Evolutionary conservation across 1,139 yeast species (phyloP).

Genomic region (Candida sanyaensis): DNA sequence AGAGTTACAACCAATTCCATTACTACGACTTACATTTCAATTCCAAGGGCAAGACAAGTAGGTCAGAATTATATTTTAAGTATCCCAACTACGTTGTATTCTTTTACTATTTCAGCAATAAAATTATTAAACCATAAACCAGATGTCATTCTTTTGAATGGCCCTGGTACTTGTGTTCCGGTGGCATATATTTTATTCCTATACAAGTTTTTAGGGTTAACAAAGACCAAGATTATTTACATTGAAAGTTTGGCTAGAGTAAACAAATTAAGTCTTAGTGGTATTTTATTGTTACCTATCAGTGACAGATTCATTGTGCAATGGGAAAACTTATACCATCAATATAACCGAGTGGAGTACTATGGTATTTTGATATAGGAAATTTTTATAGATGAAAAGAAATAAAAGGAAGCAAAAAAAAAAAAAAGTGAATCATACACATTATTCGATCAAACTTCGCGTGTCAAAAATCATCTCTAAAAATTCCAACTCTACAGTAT

Average conservation of each 20-base stretch:
- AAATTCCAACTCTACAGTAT: neutral
- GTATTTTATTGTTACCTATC: constrained; percentile 66
- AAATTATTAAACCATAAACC: constrained; percentile 37
- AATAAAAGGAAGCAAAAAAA: too few species aligned
- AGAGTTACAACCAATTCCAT: neutral
- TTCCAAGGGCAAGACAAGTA: constrained; percentile 78
- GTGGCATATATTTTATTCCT: constrained; percentile 63
- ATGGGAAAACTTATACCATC: constrained; percentile 68
- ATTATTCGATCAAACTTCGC: neutral
- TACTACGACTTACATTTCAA: constrained; percentile 27
- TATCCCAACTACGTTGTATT: constrained; percentile 49
- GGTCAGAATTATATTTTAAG: constrained; percentile 64
- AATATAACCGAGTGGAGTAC: constrained; percentile 68
- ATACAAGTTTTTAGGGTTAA: constrained; percentile 54
- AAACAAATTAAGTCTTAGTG: constrained; percentile 71
- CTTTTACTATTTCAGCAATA: constrained; percentile 30
- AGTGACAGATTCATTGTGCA: constrained; percentile 83
- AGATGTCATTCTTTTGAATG: constrained; percentile 69
- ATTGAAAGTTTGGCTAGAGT: constrained; percentile 92
- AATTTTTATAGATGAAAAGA: neutral
- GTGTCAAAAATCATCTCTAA: constrained; percentile 6
- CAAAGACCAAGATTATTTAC: constrained; percentile 65
- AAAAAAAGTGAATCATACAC: too few species aligned
- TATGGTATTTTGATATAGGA: constrained; percentile 69
- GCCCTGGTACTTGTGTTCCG: constrained; percentile 93